Evolutionary conservation across 306 rosid species (phyloP), one percentile per base, ranked within the genome.

Genomic region (Hippophae rhamnoides): DNA sequence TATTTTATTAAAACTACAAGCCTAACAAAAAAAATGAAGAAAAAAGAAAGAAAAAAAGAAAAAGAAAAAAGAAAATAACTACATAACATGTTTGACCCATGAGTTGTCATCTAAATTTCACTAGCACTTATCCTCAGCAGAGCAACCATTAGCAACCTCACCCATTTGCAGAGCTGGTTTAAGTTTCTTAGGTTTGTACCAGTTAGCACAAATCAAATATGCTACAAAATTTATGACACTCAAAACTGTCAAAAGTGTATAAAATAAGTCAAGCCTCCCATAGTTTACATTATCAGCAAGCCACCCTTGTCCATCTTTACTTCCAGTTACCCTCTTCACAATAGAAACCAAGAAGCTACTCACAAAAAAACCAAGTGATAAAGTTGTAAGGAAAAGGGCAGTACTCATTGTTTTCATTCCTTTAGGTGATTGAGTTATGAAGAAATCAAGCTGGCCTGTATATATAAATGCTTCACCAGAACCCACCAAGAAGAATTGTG

Each of bases 321-420:
- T 58, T 8, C 80, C 86, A 0, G 92, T 85, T 7, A 83, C 75
- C 60, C 62, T 73, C 76, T 73, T 83, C 65, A 90, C 87, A 3
- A 83, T 62, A 0, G 89, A 74, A 9, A 90, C 98, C 44, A 87
- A 74, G 72, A 87, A 76, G 74, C 98, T 90, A 57, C 98, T 90
- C 11, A 87, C 52, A 27, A 90, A 90, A 80, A 87, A 87, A 38
- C 98, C 98, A 0, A 90, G 84, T 9, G 98, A 81, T 12, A 90
- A 9, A 7, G 96, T 90, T 10, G 95, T 83, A 13, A 90, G 92
- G 64, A 90, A 90, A 55, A 90, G 87, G 9, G 95, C 98, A 0
- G 98, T 90, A 83, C 98, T 90, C 96, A 90, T 85, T 18, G 96
- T 81, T 74, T 87, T 90, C 98, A 90, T 87, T 46, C 96, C 89